Base-by-base conservation (phyloP, 139 green algal genomes). In the Nannochloris sp. region DNA sequence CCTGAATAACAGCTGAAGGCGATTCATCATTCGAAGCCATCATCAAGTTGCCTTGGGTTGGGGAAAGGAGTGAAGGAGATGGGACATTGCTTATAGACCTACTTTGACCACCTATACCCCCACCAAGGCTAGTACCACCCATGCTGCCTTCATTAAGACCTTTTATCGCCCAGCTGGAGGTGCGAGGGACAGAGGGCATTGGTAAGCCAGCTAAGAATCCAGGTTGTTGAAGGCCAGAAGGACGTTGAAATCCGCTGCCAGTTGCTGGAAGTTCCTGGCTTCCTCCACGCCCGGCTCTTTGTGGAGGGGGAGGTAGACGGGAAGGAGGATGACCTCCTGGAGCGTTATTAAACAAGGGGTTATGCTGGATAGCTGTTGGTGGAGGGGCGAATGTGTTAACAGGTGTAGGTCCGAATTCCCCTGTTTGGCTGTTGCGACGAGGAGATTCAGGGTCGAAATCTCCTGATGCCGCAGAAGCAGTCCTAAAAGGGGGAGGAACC, bases 371-470 rank as follows among this genome's bases (percentile, higher is more conserved):
- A 51, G 19, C 19, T 19, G 42, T 19, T 51, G 42, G 42, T 19
- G 42, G 42, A 19, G 42, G 42, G 42, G 42, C 42, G 19, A 51
- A 51, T 51, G 19, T 19, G 19, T 19, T 19, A 51, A 64, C 36
- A 48, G 56, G 19, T 5, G 56, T 32, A 14, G 56, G 56, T 14
- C 56, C 56, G n/a, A 54, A 19, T 0, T 23, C 32, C 0, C 56
- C 56, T 19, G 56, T 64, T 12, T 46, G 15, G 29, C n/a, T 57
- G 25, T 64, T 31, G n/a, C 23, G 36, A 19, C 56, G 30, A 15
- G 56, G 56, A 51, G 56, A 64, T 24, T 64, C 56, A 5, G 56
- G 56, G 56, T 64, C 56, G n/a, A 32, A 64, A 48, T 64, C 56
- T 8, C 56, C 56, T 12, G 25, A 23, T 8, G 56, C 56, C 19